A percentile compares a stretch with the other conserved stretches of the same genome.
phyloP scores from a whole-genome alignment of 805 yeast genomes.

The Yarrowia sp. region DNA sequence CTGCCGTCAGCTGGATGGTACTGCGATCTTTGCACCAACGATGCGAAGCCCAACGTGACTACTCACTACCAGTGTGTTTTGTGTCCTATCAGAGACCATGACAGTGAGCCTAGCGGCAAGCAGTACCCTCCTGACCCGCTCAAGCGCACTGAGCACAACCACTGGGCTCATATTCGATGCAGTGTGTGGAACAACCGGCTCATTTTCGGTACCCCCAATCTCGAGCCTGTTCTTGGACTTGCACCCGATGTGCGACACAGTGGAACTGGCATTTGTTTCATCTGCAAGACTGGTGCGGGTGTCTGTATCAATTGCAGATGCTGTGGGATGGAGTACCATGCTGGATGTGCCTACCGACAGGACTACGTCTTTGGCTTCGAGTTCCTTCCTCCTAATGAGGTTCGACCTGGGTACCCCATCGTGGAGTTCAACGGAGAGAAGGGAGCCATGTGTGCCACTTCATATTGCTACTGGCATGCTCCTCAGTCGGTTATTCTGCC shows the following conservation, averaged over 20 bases:
- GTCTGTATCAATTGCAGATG: conserved; percentile 57
- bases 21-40: conserved; percentile 82
- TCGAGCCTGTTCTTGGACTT: conserved; percentile 60
- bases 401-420: conserved; percentile 40
- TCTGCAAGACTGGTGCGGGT: conserved; percentile 63
- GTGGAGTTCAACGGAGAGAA: conserved; percentile 44
- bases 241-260: conserved; percentile 39
- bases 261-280: conserved; percentile 45
- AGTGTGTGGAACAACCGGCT: conserved; percentile 62
- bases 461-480: conserved; percentile 43
- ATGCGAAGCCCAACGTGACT: conserved; percentile 63
- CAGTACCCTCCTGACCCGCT: conserved; percentile 62
- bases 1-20: conserved; percentile 60
- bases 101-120: conserved; percentile 54
- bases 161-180: conserved; percentile 83
- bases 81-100: conserved; percentile 64
- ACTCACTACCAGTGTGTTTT: conserved; percentile 67
- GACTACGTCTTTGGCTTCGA: conserved; percentile 63
- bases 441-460: conserved; percentile 42
- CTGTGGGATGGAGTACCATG: conserved; percentile 57
- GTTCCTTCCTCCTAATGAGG: conserved; percentile 38
- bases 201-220: conserved; percentile 52
- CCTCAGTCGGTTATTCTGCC: conserved; percentile 15
- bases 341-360: conserved; percentile 63
- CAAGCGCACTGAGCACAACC: conserved; percentile 68